Percentiles rank a stretch among this genome's conserved stretches.
Conservation (phyloP, 306 rosid genomes). For the Pyrus communis region DNA sequence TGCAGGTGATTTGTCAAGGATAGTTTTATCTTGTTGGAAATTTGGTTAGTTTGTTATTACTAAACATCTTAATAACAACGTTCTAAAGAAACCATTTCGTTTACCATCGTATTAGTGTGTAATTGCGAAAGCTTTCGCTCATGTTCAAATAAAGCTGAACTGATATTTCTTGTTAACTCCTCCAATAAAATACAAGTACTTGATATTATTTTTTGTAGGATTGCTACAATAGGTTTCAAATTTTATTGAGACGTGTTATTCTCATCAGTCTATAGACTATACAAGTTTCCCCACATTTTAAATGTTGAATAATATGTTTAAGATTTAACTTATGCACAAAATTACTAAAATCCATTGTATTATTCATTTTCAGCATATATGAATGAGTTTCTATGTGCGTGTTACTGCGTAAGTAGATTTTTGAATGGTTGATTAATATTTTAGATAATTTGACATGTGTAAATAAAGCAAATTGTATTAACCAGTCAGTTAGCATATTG, state of each 20-base stretch:
- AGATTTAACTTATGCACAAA: neutral
- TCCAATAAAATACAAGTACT: neutral
- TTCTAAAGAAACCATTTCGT: neutral
- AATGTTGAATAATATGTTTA: neutral
- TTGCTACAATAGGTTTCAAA: neutral
- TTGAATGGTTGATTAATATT: neutral
- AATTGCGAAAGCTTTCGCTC: neutral
- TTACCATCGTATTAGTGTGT: neutral
- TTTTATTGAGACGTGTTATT: neutral
- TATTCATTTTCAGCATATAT: neutral
- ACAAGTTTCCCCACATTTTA: neutral
- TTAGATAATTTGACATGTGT: neutral
- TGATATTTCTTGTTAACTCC: neutral
- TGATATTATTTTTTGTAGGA: neutral
- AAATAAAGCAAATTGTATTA: neutral
- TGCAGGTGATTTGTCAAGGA: slow-evolving; percentile 47
- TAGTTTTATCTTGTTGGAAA: neutral
- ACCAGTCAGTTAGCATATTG: neutral
- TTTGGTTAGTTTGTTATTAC: neutral
- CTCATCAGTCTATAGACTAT: no score
- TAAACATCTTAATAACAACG: neutral
- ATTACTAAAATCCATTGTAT: neutral
- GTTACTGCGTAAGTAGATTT: neutral
- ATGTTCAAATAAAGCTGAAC: neutral
- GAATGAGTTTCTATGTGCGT: no score